Evolutionary conservation across 2,329 filamentous ascomycete genomes (phyloP), one percentile per base, ranked within the genome.

Genomic region (Ascosphaera pollenicola): DNA sequence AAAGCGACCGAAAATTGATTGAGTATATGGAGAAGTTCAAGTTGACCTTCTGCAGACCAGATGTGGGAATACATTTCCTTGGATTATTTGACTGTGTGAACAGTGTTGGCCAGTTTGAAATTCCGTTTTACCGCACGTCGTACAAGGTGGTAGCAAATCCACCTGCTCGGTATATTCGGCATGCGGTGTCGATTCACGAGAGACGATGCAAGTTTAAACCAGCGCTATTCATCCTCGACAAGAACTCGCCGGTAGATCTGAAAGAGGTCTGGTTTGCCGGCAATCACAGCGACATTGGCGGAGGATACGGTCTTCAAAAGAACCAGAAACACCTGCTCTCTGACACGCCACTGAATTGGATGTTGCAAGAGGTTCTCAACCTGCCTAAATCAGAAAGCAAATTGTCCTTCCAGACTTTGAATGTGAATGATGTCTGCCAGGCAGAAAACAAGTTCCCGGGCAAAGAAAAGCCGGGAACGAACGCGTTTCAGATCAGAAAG

Each of bases 251-350:
- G 2, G 61, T 64, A 21, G 59, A 64, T 39, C 54, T 66, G 41
- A 61, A 62, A 37, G 66, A 70, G 43, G 63, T 70, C 35, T 70
- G 66, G 65, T 70, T 70, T 43, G 60, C 66, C 0, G 68, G 68
- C 1, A 62, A 62, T 40, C 68, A 70, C 41, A 61, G 62, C 8
- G 66, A 70, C 39, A 58, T 70, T 8, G 68, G 68, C 2, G 68
- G 68, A 1, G 68, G 68, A 0, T 70, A 65, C 61, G 56, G 57
- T 0, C 53, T 57, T 7, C 47, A 49, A 5, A 48, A 49, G 3
- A 43, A 47, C 10, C 45, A 47, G 35, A 48, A 47, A 26, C 47
- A 51, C 42, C 45, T 52, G 5, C 40, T 69, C 51, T 68, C 64
- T 17, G 64, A 69, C 42, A 57, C 67, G 16, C 58, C 66, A 2